phyloP scores from a whole-genome alignment of 371 early-diverging fungal genomes.

The Phascolomyces articulosus region DNA sequence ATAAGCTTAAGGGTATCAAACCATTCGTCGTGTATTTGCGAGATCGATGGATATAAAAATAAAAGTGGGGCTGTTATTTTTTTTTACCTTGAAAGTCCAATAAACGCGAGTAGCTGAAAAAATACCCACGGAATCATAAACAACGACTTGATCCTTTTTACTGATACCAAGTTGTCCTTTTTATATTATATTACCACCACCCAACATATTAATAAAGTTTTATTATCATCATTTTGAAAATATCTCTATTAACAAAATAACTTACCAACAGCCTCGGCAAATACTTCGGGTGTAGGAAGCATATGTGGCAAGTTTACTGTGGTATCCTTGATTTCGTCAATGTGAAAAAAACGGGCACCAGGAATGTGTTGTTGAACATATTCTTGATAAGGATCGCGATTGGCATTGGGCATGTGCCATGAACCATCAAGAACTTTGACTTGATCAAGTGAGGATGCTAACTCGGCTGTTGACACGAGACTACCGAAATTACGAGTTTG shows the following conservation, averaged over 20 bases:
- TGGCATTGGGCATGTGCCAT: conserved; percentile 85
- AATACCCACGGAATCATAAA: conserved; percentile 76
- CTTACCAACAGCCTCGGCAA: conserved; percentile 65
- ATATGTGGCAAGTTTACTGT: conserved; percentile 75
- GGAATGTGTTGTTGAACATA: conserved; percentile 59
- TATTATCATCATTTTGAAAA: too few species aligned
- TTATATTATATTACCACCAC: background rate
- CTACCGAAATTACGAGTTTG: conserved; percentile 22
- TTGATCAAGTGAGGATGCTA: conserved; percentile 28
- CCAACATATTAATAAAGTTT: too few species aligned
- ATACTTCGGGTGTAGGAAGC: conserved; percentile 69
- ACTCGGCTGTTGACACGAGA: conserved; percentile 30
- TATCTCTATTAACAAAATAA: background rate
- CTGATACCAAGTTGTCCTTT: conserved; percentile 69
- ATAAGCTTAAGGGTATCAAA: too few species aligned
- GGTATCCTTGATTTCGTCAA: conserved; percentile 75
- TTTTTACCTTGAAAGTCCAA: conserved; percentile 78
- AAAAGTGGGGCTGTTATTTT: background rate
- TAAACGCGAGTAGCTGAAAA: conserved; percentile 78
- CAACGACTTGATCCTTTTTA: conserved; percentile 73
- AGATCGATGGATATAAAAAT: background rate
- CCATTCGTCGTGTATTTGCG: background rate
- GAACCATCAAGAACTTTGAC: conserved; percentile 86
- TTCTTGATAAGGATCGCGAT: conserved; percentile 71
- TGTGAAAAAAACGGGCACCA: conserved; percentile 75